phyloP scores from a whole-genome alignment of 2,329 filamentous ascomycete species.

The Graphilbum fragrans region DNA sequence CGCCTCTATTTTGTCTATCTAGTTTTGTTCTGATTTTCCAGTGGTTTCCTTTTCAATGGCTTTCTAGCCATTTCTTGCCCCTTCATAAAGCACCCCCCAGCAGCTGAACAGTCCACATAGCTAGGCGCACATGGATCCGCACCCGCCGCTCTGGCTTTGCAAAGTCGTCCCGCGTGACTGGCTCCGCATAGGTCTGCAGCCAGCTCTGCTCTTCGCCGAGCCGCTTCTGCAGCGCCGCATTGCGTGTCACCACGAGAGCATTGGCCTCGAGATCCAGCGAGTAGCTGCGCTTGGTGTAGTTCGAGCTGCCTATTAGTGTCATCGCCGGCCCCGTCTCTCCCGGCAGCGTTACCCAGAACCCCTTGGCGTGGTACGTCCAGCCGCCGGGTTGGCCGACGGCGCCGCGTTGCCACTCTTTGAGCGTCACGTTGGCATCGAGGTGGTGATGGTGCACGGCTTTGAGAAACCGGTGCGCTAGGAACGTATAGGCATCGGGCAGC shows the following conservation, averaged over 20 bases:
- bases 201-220: conserved; percentile 71
- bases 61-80: too few relatives aligned
- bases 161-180: conserved; percentile 66
- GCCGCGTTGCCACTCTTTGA: conserved; percentile 83
- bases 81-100: conserved; percentile 74
- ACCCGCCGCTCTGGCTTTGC: conserved; percentile 72
- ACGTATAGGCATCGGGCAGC: conserved; percentile 82
- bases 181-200: conserved; percentile 61
- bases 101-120: conserved; percentile 86
- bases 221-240: conserved; percentile 57
- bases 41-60: not conserved
- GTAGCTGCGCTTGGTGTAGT: conserved; percentile 93
- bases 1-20: too few relatives aligned
- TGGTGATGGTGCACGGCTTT: conserved; percentile 36
- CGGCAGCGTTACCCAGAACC: conserved; percentile 75
- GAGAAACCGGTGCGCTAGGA: conserved; percentile 74
- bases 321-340: conserved; percentile 56
- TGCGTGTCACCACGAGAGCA: conserved; percentile 69
- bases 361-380: conserved; percentile 98
- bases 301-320: conserved; percentile 80
- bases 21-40: not conserved
- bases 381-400: conserved; percentile 69
- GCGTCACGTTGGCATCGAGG: conserved; percentile 44
- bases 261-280: conserved; percentile 85
- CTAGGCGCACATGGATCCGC: conserved; percentile 68